Percentiles rank a stretch among this genome's conserved stretches.
phyloP scores from a whole-genome alignment of 2,329 filamentous ascomycete genomes.

The Beauveria bassiana region DNA sequence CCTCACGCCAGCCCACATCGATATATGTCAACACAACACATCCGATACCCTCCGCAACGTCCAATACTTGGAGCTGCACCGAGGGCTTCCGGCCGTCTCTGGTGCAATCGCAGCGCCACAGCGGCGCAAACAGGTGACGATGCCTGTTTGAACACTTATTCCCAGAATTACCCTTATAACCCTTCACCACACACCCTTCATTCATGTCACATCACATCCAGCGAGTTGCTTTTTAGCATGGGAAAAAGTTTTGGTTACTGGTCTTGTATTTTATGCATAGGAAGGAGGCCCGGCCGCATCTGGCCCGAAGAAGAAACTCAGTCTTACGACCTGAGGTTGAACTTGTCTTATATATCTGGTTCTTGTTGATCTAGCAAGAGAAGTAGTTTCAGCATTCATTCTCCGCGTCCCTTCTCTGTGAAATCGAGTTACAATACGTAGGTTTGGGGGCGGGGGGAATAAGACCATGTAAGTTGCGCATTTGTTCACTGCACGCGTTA shows the following conservation, averaged over 20 bases:
- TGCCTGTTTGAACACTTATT: neutral
- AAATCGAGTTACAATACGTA: no score
- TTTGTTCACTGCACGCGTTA: neutral
- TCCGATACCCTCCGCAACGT: neutral
- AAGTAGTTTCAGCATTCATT: neutral
- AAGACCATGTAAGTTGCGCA: no score
- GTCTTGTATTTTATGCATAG: neutral
- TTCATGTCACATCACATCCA: slow-evolving; percentile 8
- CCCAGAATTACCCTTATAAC: neutral
- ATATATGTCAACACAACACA: neutral
- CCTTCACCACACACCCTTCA: neutral
- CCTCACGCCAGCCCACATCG: neutral
- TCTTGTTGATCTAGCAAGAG: neutral
- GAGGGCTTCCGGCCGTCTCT: neutral
- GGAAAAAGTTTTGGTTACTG: neutral
- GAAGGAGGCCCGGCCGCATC: no score
- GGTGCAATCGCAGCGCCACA: neutral
- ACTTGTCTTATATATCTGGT: neutral
- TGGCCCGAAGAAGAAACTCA: no score
- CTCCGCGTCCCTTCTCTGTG: no score
- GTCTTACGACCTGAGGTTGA: neutral
- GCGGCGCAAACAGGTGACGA: neutral
- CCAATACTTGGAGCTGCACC: neutral
- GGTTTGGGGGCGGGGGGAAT: no score
- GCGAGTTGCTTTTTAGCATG: slow-evolving; percentile 1